Percentiles rank a stretch among this genome's conserved stretches.
Conservation (phyloP, 768 basidiomycete species). For the Calocera viscosa region DNA sequence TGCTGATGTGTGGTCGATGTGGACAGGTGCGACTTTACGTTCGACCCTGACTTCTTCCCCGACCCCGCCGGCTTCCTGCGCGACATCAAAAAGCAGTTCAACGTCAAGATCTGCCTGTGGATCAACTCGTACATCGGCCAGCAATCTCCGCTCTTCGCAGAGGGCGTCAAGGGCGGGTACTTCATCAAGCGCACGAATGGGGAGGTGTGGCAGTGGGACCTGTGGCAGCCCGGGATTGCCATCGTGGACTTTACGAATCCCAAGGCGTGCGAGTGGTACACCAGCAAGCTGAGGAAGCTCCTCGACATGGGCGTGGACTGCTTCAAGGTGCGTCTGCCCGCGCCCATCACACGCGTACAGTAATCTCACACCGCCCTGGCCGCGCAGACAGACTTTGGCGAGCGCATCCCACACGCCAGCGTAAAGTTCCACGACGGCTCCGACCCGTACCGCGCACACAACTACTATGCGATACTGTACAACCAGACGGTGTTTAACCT, state of each 20-base stretch:
- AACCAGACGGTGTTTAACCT: conserved; percentile 58
- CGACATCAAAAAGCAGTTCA: conserved; percentile 32
- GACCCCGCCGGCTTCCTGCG: conserved; percentile 50
- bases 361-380: background rate
- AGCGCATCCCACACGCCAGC: conserved; percentile 56
- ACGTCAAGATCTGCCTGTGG: conserved; percentile 64
- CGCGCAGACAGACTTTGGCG: conserved; percentile 53
- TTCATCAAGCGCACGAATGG: conserved; percentile 59
- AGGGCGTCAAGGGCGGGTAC: conserved; percentile 53
- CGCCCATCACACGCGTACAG: background rate
- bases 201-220: conserved; percentile 41
- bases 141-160: conserved; percentile 53
- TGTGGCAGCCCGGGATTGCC: conserved; percentile 46
- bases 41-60: conserved; percentile 64
- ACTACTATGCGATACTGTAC: conserved; percentile 55
- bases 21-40: conserved; percentile 50
- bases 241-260: conserved; percentile 54
- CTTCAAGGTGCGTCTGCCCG: conserved; percentile 36
- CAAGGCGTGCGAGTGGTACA: conserved; percentile 45
- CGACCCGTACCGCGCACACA: conserved; percentile 59
- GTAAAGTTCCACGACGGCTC: conserved; percentile 54
- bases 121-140: conserved; percentile 60
- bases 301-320: conserved; percentile 45
- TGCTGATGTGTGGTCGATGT: no score
- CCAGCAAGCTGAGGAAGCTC: conserved; percentile 34